These are phyloP conservation scores for Raddia guianensis DNA, from an alignment of 176 grass and related monocot genomes.

Conservation along the genomic window DNA sequence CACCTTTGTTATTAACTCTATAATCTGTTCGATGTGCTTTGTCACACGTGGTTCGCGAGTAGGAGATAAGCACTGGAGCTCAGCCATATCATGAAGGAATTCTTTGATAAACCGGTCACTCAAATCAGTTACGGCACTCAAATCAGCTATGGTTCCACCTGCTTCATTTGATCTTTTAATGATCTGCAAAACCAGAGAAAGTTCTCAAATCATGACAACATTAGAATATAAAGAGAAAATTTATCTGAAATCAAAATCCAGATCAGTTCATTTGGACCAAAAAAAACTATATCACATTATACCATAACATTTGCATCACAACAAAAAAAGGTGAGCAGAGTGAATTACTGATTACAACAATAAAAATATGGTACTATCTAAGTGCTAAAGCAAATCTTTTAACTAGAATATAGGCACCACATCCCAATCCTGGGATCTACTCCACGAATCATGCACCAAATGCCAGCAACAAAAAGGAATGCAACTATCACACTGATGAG, in stretches of 20 bases:
- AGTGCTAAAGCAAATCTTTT: not conserved
- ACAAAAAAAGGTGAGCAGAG: not conserved
- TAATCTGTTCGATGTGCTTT: conserved; percentile 86
- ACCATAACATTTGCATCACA: not conserved
- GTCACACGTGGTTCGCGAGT: conserved; percentile 77
- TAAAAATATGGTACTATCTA: conserved; percentile 5
- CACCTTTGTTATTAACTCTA: conserved; percentile 85
- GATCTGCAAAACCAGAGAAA: conserved; percentile 63
- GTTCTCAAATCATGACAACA: conserved; percentile 15
- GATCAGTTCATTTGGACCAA: not conserved
- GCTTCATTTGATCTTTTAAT: conserved; percentile 81
- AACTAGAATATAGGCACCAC: not conserved
- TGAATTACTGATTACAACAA: conserved; percentile 6
- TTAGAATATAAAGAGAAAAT: conserved; percentile 16
- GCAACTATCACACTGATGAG: not conserved
- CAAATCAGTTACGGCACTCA: conserved; percentile 62
- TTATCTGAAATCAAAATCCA: not conserved
- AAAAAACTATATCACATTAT: not conserved
- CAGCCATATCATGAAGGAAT: conserved; percentile 75
- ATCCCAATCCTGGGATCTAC: not conserved
- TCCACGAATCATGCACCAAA: conserved; percentile 16
- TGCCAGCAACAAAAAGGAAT: not conserved
- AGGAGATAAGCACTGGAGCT: conserved; percentile 78
- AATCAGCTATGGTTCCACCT: conserved; percentile 64
- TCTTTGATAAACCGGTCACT: conserved; percentile 71